Conservation (phyloP, 2,329 filamentous ascomycete species). For the Periglandula ipomoeae region DNA sequence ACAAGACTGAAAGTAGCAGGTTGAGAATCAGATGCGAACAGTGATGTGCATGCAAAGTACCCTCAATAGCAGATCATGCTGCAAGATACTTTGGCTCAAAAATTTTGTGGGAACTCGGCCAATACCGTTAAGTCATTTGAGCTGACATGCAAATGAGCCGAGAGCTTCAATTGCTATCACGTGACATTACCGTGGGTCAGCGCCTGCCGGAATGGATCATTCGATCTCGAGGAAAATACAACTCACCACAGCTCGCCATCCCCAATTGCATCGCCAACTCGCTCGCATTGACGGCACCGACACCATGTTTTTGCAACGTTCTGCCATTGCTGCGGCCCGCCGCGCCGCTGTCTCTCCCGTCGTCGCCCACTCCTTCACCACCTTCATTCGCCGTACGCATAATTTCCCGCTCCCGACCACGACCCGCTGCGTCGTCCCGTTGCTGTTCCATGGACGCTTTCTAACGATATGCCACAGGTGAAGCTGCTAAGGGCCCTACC, state of each 20-base stretch:
- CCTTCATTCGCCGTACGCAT: constrained; percentile 49
- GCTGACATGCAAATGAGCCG: constrained; percentile 16
- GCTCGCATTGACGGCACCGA: constrained; percentile 12
- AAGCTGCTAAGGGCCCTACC: constrained; percentile 25
- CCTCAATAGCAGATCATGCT: too few species aligned
- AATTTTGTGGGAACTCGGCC: background rate
- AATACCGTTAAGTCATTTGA: background rate
- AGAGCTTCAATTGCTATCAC: constrained; percentile 5
- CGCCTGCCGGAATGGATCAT: constrained; percentile 1
- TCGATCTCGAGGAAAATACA: constrained; percentile 4
- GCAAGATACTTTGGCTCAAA: background rate
- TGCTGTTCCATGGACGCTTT: background rate
- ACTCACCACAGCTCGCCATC: constrained; percentile 8
- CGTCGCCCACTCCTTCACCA: constrained; percentile 50
- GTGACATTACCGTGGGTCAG: constrained; percentile 6
- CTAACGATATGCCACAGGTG: constrained; percentile 18
- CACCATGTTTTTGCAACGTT: constrained; percentile 56
- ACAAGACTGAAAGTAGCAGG: too few species aligned
- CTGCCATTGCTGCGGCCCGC: constrained; percentile 51
- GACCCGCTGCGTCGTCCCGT: constrained; percentile 6
- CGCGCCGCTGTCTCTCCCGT: constrained; percentile 44
- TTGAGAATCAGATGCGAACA: too few species aligned
- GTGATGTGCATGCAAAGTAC: too few species aligned
- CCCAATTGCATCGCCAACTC: constrained; percentile 6
- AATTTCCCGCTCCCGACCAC: constrained; percentile 17